Base-by-base conservation (phyloP, 495 filamentous ascomycete genomes). In the Talaromyces ruber region DNA sequence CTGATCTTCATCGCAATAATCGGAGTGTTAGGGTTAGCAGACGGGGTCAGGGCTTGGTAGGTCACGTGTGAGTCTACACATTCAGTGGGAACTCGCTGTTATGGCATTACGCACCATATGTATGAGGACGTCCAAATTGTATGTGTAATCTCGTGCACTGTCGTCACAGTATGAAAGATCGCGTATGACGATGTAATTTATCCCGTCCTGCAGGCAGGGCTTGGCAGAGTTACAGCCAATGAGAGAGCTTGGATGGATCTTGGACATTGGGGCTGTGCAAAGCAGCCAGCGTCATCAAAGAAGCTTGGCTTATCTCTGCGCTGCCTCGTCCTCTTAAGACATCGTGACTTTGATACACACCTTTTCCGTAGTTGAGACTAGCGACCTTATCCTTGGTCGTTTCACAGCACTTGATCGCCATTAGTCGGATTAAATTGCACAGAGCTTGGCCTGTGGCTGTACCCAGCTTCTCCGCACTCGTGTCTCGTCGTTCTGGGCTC, bases 181-280 rank as follows among this genome's bases (percentile, higher is more conserved):
- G 43, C 9, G 43, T 21, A 47, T 47, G 16, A 47, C 18, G 34
- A 39, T 39, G 34, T 47, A 47, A 47, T 47, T 26, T 54, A 54
- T 21, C 18, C 0, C 2, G 6, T 2, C 8, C 16, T 12, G 21
- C 21, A 53, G 21, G 26, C 24, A 24, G 50, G 18, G 50, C 50
- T 52, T 52, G 50, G 50, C 50, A 52, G 34, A 1, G 8, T 12
- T 4, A 11, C n/a, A 9, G 8, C 57, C 57, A 59, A 59, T 59
- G 18, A 24, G 57, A 47, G 21, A 25, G 32, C 32, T 25, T 4
- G n/a, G 12, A 14, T 9, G 6, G 28, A 29, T n/a, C n/a, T n/a
- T n/a, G 28, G 3, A 39, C 34, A 59, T 39, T 47, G 57, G 37
- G 57, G 57, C 57, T 59, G 57, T 59, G 57, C 57, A 59, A 28